Base-by-base conservation (phyloP, 1,284 basidiomycete genomes). In the Ganoderma meredithae region DNA sequence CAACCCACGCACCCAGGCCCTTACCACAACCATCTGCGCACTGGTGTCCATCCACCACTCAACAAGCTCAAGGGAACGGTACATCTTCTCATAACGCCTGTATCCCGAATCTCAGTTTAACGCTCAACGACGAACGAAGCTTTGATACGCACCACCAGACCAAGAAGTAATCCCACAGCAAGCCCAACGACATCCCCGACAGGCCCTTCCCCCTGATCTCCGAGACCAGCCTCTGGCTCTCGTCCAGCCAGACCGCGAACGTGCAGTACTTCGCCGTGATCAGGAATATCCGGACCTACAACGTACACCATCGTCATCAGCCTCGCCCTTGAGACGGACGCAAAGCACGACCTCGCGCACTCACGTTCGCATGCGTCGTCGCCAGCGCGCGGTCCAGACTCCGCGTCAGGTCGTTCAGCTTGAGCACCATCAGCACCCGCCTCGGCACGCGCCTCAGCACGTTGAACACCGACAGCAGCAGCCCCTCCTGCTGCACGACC, bases 241-340 rank as follows among this genome's bases (percentile, higher is more conserved):
- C 95, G 76, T 94, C 92, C 73, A 88, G 83, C 91, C 95, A 98
- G 1, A 96, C 93, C 47, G 96, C 90, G 25, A 83, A 84, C 60
- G 91, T 87, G 79, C 97, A 99, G 80, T 95, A 98, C 74, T 95
- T 93, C 0, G 96, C 96, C 7, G 94, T 93, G 69, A 99, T 94
- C 49, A 99, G 79, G 79, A 98, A 99, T 75, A 98, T 90, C 13
- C 96, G 92, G 69, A 90, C 84, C 86, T 93, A 66, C 12, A 55
- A 36, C 40, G 25, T 71, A 60, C 5, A 39, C 66, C 41, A n/a
- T n/a, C n/a, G 64, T 62, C 3, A 40, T 47, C 15, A 47, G 39
- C 3, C 22, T 39, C 64, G 6, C 7, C 39, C 19, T 22, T 58
- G n/a, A 12, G 22, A 6, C 2, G 5, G 3, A 36, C 1, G 2